A percentile compares a stretch with the other conserved stretches of the same genome.
Conservation (phyloP, 75 land plant genomes). For the Cryptomeria japonica region DNA sequence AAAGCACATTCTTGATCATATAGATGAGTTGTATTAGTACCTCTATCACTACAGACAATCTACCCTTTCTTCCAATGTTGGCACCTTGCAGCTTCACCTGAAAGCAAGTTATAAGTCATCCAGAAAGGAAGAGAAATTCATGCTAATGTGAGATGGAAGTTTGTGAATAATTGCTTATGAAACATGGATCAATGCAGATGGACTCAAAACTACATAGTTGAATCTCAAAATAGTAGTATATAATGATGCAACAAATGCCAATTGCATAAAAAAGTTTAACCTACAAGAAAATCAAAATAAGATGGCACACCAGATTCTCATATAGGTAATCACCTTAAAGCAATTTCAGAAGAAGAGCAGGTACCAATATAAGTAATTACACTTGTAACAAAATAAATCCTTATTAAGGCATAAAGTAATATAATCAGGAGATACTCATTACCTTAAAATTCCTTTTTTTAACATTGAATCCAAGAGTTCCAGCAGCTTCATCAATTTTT, state of each 20-base stretch:
- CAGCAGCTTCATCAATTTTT: slow-evolving; percentile 65
- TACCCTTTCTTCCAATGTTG: slow-evolving; percentile 82
- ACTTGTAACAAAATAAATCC: background rate
- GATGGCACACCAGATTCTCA: background rate
- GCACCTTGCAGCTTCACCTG: slow-evolving; percentile 82
- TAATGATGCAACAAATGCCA: background rate
- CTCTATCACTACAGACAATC: slow-evolving; percentile 90
- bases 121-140: background rate
- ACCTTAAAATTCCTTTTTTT: slow-evolving; percentile 64
- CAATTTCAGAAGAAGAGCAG: slow-evolving; percentile 3
- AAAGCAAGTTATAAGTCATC: background rate
- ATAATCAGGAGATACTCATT: background rate
- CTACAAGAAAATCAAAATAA: too few species aligned
- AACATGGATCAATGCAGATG: too few species aligned
- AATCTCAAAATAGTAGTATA: too few species aligned
- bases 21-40: slow-evolving; percentile 30
- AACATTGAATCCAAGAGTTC: slow-evolving; percentile 64
- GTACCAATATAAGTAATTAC: background rate
- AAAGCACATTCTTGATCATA: background rate
- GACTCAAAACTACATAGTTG: too few species aligned
- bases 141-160: background rate
- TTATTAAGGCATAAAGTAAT: background rate
- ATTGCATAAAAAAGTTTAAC: background rate
- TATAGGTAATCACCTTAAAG: background rate
- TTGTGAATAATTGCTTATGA: too few species aligned